Evolutionary conservation across 805 yeast genomes (phyloP).

Genomic region (Candida sithepensis): DNA sequence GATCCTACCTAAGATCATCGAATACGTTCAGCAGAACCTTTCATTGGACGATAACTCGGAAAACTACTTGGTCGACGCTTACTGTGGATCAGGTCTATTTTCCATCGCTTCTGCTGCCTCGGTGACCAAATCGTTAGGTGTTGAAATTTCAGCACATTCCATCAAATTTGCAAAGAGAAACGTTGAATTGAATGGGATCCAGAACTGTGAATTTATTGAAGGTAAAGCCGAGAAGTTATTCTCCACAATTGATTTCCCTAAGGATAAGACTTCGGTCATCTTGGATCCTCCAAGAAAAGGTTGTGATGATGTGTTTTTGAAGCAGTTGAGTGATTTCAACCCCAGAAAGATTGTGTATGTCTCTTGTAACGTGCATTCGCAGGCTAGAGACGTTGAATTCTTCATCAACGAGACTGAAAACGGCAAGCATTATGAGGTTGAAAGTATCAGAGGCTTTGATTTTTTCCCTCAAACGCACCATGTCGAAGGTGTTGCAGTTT

Average conservation of each 20-base stretch:
- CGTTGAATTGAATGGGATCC: conserved; percentile 69
- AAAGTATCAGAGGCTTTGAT: conserved; percentile 89
- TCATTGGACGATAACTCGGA: conserved; percentile 38
- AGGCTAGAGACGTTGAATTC: conserved; percentile 89
- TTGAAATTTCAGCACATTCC: conserved; percentile 88
- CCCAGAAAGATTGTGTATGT: conserved; percentile 92
- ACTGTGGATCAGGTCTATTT: conserved; percentile 59
- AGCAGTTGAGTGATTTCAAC: conserved; percentile 76
- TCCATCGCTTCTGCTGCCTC: conserved; percentile 79
- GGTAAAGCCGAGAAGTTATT: conserved; percentile 94
- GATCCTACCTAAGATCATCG: conserved; percentile 78
- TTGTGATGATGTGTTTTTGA: conserved; percentile 82
- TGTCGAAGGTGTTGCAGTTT: conserved; percentile 51
- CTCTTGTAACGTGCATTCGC: conserved; percentile 96
- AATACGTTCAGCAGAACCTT: conserved; percentile 73
- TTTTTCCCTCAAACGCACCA: conserved; percentile 73
- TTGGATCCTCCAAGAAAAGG: conserved; percentile 98
- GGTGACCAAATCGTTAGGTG: conserved; percentile 87
- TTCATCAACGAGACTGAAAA: conserved; percentile 63
- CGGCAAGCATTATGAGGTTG: conserved; percentile 65
- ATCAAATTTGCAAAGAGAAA: conserved; percentile 83
- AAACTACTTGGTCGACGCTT: conserved; percentile 29
- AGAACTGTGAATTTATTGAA: conserved; percentile 77
- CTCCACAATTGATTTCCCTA: conserved; percentile 71
- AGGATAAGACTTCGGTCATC: conserved; percentile 77